These are phyloP conservation scores for Crithidia mellificae DNA, from an alignment of 208 protist species.

Conservation along the genomic window DNA sequence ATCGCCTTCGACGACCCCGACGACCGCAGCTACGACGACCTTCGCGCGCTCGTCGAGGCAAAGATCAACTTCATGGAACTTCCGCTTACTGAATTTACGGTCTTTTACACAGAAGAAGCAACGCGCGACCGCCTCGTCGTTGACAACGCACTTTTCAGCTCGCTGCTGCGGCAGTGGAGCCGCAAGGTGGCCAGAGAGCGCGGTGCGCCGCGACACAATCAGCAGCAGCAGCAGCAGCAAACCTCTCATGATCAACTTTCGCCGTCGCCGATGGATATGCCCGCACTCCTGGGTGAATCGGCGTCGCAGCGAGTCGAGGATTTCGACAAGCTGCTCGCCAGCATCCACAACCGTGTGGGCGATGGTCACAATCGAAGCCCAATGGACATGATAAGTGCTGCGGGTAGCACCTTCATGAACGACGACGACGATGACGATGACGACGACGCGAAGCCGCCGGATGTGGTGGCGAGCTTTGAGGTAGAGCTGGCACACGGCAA, in stretches of 20 bases:
- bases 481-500: slow-evolving; percentile 43
- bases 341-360: not conserved
- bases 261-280: not conserved
- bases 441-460: slow-evolving; percentile 27
- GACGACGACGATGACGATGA: slow-evolving; percentile 19
- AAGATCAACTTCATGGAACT: slow-evolving; percentile 85
- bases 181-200: slow-evolving; percentile 18
- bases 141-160: slow-evolving; percentile 66
- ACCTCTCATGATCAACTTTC: not conserved
- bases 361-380: not conserved
- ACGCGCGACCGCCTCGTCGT: slow-evolving; percentile 77
- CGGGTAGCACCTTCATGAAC: not conserved
- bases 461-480: slow-evolving; percentile 45
- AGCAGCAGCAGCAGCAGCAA: not conserved
- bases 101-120: slow-evolving; percentile 61
- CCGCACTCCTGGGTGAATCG: slow-evolving; percentile 24
- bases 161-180: slow-evolving; percentile 49
- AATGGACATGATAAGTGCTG: not conserved
- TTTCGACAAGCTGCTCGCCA: not conserved
- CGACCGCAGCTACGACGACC: slow-evolving; percentile 54
- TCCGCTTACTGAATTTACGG: slow-evolving; percentile 45
- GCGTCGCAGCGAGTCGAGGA: slow-evolving; percentile 1
- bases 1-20: slow-evolving; percentile 53
- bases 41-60: slow-evolving; percentile 63
- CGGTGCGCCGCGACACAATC: too few species aligned